Percentiles rank a stretch among this genome's conserved stretches.
Evolutionary conservation across 768 basidiomycete species (phyloP).

Genomic region (Coprinellus micaceus): DNA sequence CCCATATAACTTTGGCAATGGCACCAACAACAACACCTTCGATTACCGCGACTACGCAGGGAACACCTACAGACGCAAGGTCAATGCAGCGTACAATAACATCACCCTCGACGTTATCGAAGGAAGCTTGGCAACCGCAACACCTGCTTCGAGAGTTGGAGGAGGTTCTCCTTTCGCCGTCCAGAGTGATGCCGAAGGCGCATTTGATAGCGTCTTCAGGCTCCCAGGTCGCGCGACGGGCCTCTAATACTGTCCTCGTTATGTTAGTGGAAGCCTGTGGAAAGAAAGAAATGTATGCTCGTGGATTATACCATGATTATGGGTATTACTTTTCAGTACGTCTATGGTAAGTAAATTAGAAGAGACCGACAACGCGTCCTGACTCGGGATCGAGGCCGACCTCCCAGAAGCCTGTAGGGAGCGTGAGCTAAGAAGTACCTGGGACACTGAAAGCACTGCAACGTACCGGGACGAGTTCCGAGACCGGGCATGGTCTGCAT

Average conservation of each 20-base stretch:
- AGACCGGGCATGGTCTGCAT: slow-evolving; percentile 99
- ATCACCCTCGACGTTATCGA: slow-evolving; percentile 58
- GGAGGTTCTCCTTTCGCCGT: background rate
- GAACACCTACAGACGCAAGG: slow-evolving; percentile 60
- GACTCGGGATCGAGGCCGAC: slow-evolving; percentile 76
- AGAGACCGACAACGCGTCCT: slow-evolving; percentile 82
- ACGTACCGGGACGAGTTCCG: slow-evolving; percentile 79
- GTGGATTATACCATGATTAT: too few relatives aligned
- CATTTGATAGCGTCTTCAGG: too few relatives aligned
- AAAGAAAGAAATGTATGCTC: too few relatives aligned
- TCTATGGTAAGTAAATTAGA: slow-evolving; percentile 40
- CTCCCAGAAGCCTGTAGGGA: slow-evolving; percentile 75
- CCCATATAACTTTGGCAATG: slow-evolving; percentile 57
- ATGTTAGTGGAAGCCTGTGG: too few relatives aligned
- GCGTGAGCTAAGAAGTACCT: slow-evolving; percentile 10
- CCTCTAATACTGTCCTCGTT: too few relatives aligned
- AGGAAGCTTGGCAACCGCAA: slow-evolving; percentile 33
- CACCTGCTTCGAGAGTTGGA: too few relatives aligned
- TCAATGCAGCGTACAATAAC: slow-evolving; percentile 56
- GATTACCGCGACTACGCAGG: slow-evolving; percentile 53
- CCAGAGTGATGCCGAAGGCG: too few relatives aligned
- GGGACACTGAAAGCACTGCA: background rate
- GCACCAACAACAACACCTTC: slow-evolving; percentile 68
- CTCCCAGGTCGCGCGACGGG: too few relatives aligned
- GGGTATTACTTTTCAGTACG: too few relatives aligned